These are phyloP conservation scores for Alternaria sp. DNA, from an alignment of 2,329 filamentous ascomycete species.

Conservation along the genomic window DNA sequence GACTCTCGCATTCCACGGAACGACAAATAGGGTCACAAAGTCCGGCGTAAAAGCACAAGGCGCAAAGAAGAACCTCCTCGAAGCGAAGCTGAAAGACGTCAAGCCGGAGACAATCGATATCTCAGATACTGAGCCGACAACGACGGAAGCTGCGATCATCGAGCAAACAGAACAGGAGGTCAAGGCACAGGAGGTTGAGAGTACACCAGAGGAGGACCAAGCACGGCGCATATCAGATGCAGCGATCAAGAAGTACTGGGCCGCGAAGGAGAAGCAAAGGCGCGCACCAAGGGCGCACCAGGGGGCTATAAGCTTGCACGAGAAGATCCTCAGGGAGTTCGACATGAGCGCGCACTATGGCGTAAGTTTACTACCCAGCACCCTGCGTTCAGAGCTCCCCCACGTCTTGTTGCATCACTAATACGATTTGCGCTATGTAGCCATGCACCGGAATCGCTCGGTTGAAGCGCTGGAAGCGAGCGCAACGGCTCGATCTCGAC, in stretches of 20 bases:
- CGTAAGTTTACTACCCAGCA: constrained; percentile 61
- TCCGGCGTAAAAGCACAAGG: constrained; percentile 48
- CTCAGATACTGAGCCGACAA: constrained; percentile 42
- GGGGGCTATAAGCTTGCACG: constrained; percentile 70
- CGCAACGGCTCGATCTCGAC: constrained; percentile 78
- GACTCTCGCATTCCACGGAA: constrained; percentile 68
- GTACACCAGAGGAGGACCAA: constrained; percentile 54
- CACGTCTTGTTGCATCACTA: constrained; percentile 7
- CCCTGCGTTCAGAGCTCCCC: constrained; percentile 29
- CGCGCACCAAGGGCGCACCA: constrained; percentile 79
- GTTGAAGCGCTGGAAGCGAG: constrained; percentile 85
- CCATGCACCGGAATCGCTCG: constrained; percentile 87
- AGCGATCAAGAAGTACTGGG: constrained; percentile 81
- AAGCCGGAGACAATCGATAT: constrained; percentile 29
- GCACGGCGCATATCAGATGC: constrained; percentile 71
- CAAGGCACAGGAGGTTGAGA: constrained; percentile 27
- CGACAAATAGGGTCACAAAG: constrained; percentile 65
- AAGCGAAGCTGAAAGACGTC: constrained; percentile 38
- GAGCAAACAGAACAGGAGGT: constrained; percentile 48
- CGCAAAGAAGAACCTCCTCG: constrained; percentile 50
- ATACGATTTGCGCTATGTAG: constrained; percentile 54
- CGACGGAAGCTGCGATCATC: constrained; percentile 48
- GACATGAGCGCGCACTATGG: constrained; percentile 92
- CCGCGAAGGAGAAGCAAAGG: constrained; percentile 70
- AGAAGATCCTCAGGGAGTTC: constrained; percentile 91